Evolutionary conservation across 1,284 basidiomycete species (phyloP), one percentile per base, ranked within the genome.

Genomic region (Flammula alnicola): DNA sequence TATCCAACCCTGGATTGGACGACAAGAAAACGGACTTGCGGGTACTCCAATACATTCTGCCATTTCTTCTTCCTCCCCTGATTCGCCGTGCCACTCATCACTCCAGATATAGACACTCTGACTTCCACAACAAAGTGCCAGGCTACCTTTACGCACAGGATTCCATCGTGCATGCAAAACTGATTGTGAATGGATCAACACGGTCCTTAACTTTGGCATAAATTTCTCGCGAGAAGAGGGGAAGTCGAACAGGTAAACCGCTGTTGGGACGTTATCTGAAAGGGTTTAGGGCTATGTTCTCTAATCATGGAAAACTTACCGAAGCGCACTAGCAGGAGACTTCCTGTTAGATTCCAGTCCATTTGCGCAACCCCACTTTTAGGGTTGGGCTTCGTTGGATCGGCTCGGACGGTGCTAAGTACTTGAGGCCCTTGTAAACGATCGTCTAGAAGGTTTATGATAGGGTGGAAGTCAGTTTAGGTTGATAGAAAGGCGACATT

Each of bases 11-110:
- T 12, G 17, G 22, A 42, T n/a, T n/a, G n/a, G n/a, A n/a, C n/a
- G 19, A 36, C 11, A 25, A 14, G 12, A 50, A 23, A 25, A 75
- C 86, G 71, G 63, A 91, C 88, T 80, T 27, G 87, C 80, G 45
- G 89, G 89, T 3, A 92, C 79, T 8, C 88, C 88, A 26, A 92
- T 81, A 59, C 89, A 92, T 65, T 92, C 89, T 0, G 88, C 88
- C 66, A 90, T 84, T 60, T 91, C 90, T 59, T 83, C 83, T 51
- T 75, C 75, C 7, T 69, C 68, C 1, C 74, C 79, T 11, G 62
- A 66, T 45, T 85, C 84, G 19, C 73, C 75, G 7, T 81, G 68
- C 87, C 88, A 91, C 61, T 91, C 89, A 56, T 89, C 86, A 56
- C 86, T 90, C 91, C 91, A 93, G 9, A 78, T 80, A 65, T 88